Percentiles rank a stretch among this genome's conserved stretches.
Conservation (phyloP, 495 filamentous ascomycete genomes). For the Hypomontagnella monticulosa region DNA sequence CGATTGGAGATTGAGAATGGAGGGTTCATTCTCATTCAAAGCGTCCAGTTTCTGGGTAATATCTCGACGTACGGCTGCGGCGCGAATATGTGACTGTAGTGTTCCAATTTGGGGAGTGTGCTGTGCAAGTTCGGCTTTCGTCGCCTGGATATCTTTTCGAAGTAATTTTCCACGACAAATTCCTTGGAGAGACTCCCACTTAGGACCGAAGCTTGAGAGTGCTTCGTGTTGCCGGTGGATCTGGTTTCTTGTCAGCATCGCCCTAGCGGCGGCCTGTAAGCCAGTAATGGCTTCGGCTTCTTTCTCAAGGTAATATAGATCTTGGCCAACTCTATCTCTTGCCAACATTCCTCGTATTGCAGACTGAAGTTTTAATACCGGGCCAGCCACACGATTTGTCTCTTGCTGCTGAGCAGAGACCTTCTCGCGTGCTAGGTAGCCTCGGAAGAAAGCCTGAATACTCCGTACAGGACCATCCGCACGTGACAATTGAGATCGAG, state of each 20-base stretch:
- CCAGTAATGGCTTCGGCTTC: conserved; percentile 50
- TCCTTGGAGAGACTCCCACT: conserved; percentile 62
- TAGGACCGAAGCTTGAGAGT: conserved; percentile 50
- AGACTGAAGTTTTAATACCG: conserved; percentile 61
- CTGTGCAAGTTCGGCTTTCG: conserved; percentile 51
- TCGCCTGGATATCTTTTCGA: conserved; percentile 51
- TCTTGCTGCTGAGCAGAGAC: conserved; percentile 63
- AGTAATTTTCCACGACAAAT: conserved; percentile 57
- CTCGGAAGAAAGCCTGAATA: conserved; percentile 79
- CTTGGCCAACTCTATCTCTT: conserved; percentile 51
- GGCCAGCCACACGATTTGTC: conserved; percentile 56
- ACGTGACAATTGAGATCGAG: conserved; percentile 68
- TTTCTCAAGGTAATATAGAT: conserved; percentile 51
- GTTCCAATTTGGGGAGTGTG: conserved; percentile 47
- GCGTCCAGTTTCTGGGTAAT: conserved; percentile 55
- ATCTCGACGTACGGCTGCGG: conserved; percentile 58
- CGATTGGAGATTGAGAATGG: conserved; percentile 57
- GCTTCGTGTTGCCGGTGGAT: conserved; percentile 50
- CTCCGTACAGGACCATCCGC: conserved; percentile 65
- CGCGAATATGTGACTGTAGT: conserved; percentile 57
- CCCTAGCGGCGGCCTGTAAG: conserved; percentile 62
- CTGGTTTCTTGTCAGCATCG: conserved; percentile 49
- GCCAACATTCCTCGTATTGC: conserved; percentile 61
- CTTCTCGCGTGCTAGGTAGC: conserved; percentile 62
- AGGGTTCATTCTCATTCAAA: conserved; percentile 52